Conservation (phyloP, 345 rosid genomes). For the Ceriops zippeliana region DNA sequence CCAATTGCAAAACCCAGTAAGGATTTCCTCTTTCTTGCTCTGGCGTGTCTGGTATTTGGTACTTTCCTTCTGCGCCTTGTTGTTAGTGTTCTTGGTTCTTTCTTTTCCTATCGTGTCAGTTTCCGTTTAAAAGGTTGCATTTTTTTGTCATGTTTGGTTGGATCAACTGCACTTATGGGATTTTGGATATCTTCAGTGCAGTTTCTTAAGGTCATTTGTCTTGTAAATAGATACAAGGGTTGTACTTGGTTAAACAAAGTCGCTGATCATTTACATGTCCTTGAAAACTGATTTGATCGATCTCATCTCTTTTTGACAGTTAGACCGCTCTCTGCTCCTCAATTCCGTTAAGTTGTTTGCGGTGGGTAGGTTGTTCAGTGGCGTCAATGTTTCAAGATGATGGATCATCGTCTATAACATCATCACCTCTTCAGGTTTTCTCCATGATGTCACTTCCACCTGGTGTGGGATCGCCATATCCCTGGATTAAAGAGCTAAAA, state of each 20-base stretch:
- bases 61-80: constrained; percentile 7
- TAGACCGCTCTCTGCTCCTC: neutral
- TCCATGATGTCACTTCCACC: constrained; percentile 68
- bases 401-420: constrained; percentile 81
- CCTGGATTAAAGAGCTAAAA: constrained; percentile 76
- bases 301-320: neutral
- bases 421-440: constrained; percentile 79
- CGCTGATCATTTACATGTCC: neutral
- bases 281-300: constrained; percentile 3
- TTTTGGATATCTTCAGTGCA: neutral
- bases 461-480: constrained; percentile 60
- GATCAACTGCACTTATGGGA: neutral
- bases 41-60: constrained; percentile 7
- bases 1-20: constrained; percentile 36
- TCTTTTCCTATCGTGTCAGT: neutral
- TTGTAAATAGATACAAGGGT: neutral
- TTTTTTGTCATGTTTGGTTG: neutral
- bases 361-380: constrained; percentile 18
- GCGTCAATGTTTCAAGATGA: constrained; percentile 73
- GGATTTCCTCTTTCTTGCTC: constrained; percentile 24
- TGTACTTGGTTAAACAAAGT: too few relatives aligned
- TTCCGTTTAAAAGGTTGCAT: neutral
- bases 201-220: neutral
- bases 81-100: constrained; percentile 8
- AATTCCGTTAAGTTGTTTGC: neutral